Evolutionary conservation across 2,329 filamentous ascomycete species (phyloP).

Genomic region (Cladophialophora exuberans): DNA sequence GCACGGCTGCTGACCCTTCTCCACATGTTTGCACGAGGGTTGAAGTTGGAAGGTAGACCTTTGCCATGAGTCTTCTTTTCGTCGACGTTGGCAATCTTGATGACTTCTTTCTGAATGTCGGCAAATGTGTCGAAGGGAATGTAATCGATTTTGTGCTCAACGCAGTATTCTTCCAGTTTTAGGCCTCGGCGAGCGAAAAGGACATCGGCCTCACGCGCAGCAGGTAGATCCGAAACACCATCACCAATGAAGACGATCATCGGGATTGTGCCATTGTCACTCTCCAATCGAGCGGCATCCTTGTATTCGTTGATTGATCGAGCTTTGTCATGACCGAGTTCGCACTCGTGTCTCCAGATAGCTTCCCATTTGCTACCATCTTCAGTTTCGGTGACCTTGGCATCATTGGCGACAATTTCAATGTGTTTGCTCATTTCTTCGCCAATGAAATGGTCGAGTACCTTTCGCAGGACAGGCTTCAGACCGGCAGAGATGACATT

Average conservation of each 20-base stretch:
- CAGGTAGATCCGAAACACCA: conserved; percentile 68
- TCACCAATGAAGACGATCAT: conserved; percentile 72
- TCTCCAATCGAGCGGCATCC: conserved; percentile 55
- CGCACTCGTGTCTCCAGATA: conserved; percentile 67
- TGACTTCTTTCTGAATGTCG: conserved; percentile 65
- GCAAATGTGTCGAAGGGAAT: conserved; percentile 68
- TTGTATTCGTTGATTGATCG: conserved; percentile 66
- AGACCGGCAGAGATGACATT: conserved; percentile 71
- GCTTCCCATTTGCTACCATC: conserved; percentile 67
- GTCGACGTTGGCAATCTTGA: conserved; percentile 62
- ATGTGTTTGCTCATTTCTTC: conserved; percentile 63
- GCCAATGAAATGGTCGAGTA: conserved; percentile 68
- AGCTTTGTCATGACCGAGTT: conserved; percentile 70
- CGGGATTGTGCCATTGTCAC: conserved; percentile 64
- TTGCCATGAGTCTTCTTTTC: conserved; percentile 62
- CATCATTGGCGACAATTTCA: conserved; percentile 71
- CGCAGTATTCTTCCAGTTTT: conserved; percentile 67
- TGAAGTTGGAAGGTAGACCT: conserved; percentile 65
- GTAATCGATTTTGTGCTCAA: conserved; percentile 63
- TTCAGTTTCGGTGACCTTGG: conserved; percentile 54
- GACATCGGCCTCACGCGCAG: conserved; percentile 68
- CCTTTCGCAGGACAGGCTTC: conserved; percentile 64
- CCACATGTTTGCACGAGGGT: conserved; percentile 71
- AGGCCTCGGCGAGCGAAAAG: conserved; percentile 69
- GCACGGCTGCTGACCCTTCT: conserved; percentile 63